Evolutionary conservation across 2,329 filamentous ascomycete genomes (phyloP).

Genomic region (Penicillium polonicum): DNA sequence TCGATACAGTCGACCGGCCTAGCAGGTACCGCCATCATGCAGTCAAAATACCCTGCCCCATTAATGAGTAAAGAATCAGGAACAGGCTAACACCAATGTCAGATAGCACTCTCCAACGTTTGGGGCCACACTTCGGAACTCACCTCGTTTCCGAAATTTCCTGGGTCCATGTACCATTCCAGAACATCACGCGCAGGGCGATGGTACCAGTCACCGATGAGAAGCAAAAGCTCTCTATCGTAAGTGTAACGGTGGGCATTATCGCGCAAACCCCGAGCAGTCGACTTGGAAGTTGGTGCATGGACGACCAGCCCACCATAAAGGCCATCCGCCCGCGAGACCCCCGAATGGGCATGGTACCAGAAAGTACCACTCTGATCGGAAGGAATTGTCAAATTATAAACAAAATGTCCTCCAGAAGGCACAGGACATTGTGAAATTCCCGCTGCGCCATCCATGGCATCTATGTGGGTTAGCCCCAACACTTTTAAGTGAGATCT

Average conservation of each 20-base stretch:
- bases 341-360: conserved; percentile 50
- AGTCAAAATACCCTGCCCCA: conserved; percentile 47
- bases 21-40: conserved; percentile 47
- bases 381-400: conserved; percentile 41
- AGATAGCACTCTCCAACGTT: not conserved
- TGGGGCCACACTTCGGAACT: not conserved
- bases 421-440: conserved; percentile 67
- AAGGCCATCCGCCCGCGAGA: conserved; percentile 48
- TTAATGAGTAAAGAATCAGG: conserved; percentile 52
- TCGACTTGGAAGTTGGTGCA: conserved; percentile 31
- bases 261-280: conserved; percentile 14
- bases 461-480: conserved; percentile 20
- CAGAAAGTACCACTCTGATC: conserved; percentile 49
- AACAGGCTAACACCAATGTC: conserved; percentile 39
- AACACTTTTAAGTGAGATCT: not conserved
- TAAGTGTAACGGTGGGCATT: conserved; percentile 25
- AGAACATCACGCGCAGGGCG: conserved; percentile 42
- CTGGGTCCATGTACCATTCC: conserved; percentile 45
- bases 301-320: conserved; percentile 52
- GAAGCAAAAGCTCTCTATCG: conserved; percentile 46
- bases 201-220: conserved; percentile 54
- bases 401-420: conserved; percentile 53
- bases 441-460: conserved; percentile 67
- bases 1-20: conserved; percentile 47
- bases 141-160: conserved; percentile 48